phyloP scores from a whole-genome alignment of 140 eudicot genomes.

The Ambrosia hybrid region DNA sequence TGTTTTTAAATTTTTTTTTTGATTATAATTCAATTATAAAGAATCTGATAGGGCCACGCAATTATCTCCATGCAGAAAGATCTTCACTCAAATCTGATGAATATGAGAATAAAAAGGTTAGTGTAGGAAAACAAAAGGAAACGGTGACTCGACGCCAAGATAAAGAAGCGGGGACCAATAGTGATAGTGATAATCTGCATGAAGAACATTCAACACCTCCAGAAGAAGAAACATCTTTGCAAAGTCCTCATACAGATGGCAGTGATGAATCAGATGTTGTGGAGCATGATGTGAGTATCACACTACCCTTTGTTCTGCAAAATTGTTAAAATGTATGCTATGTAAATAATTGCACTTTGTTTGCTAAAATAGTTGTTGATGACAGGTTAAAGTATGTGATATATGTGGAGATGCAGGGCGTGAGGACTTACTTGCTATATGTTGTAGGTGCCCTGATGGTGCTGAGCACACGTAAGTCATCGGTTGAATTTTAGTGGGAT shows the following conservation, averaged over 20 bases:
- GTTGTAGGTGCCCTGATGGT: constrained; percentile 88
- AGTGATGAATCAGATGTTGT: constrained; percentile 72
- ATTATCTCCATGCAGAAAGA: constrained; percentile 26
- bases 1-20: constrained; percentile 2
- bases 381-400: constrained; percentile 91
- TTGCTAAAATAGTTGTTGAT: not conserved
- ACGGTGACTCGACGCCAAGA: constrained; percentile 10
- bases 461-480: constrained; percentile 95
- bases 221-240: constrained; percentile 39
- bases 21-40: not conserved
- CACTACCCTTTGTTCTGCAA: constrained; percentile 2
- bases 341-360: not conserved
- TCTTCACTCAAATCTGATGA: constrained; percentile 27
- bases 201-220: constrained; percentile 24
- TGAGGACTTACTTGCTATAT: constrained; percentile 87
- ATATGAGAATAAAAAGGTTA: constrained; percentile 26
- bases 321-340: constrained; percentile 3
- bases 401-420: constrained; percentile 97
- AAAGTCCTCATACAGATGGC: constrained; percentile 47
- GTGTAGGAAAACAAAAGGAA: constrained; percentile 27
- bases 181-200: constrained; percentile 24
- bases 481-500: not conserved
- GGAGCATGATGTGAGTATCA: constrained; percentile 83
- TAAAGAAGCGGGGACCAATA: constrained; percentile 29
- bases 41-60: constrained; percentile 21